A percentile compares a stretch with the other conserved stretches of the same genome.
These are phyloP conservation scores for Mucor velutinosus DNA, from an alignment of 371 early-diverging fungal species.

Conservation along the genomic window DNA sequence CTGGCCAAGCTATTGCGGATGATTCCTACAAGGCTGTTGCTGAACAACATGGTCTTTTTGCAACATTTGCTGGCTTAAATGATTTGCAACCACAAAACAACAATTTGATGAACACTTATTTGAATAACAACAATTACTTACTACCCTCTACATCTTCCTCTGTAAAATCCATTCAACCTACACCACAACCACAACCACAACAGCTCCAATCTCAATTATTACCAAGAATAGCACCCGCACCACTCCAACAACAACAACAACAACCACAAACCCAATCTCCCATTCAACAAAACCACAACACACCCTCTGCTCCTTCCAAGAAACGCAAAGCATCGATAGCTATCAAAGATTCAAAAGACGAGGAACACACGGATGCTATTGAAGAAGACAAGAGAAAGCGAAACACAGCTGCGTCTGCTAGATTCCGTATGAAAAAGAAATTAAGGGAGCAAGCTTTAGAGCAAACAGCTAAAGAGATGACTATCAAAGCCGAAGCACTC, in stretches of 20 bases:
- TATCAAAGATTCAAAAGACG: slow-evolving; percentile 2
- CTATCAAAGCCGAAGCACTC: slow-evolving; percentile 68
- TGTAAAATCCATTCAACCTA: background rate
- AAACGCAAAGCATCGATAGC: slow-evolving; percentile 1
- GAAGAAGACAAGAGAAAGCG: slow-evolving; percentile 90
- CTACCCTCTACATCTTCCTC: background rate
- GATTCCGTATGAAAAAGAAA: slow-evolving; percentile 95
- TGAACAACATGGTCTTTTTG: slow-evolving; percentile 16
- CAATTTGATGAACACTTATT: background rate
- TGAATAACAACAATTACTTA: background rate
- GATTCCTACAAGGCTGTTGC: slow-evolving; percentile 14
- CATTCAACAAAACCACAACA: background rate
- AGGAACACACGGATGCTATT: slow-evolving; percentile 22
- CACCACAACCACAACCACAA: background rate
- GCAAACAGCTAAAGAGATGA: slow-evolving; percentile 82
- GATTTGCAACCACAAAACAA: background rate
- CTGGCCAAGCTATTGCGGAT: slow-evolving; percentile 44
- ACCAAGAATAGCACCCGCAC: slow-evolving; percentile 46
- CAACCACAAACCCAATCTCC: background rate
- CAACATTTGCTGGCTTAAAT: slow-evolving; percentile 9
- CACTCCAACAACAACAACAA: slow-evolving; percentile 11
- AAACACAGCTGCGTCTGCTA: slow-evolving; percentile 94
- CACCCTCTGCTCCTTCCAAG: background rate
- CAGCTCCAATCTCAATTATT: slow-evolving; percentile 20
- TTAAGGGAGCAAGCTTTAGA: slow-evolving; percentile 85